phyloP scores from a whole-genome alignment of 2,329 filamentous ascomycete species.

The Diaporthe aspalathi region DNA sequence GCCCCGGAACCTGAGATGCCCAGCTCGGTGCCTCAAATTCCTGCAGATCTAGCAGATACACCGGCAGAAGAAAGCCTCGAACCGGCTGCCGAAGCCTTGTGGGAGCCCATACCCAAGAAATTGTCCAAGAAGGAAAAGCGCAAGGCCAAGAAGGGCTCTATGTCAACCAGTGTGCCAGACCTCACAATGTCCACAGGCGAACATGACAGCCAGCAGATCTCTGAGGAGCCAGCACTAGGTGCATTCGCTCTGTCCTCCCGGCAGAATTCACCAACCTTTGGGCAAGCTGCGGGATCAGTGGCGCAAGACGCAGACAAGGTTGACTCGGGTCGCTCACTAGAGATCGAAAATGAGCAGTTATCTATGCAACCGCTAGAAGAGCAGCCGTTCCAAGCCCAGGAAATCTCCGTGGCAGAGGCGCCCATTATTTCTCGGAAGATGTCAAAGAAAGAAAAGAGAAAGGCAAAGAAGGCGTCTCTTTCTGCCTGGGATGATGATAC shows the following conservation, averaged over 20 bases:
- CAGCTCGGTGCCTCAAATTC: constrained; percentile 32
- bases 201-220: neutral
- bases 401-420: neutral
- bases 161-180: constrained; percentile 23
- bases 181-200: neutral
- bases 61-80: constrained; percentile 15
- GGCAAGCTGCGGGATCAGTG: neutral
- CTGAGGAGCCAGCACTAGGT: neutral
- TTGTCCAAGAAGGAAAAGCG: constrained; percentile 47
- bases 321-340: constrained; percentile 4
- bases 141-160: constrained; percentile 36
- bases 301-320: neutral
- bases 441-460: constrained; percentile 41
- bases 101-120: constrained; percentile 42
- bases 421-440: constrained; percentile 36
- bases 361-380: neutral
- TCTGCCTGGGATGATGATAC: constrained; percentile 35
- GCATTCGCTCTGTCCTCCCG: neutral
- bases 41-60: neutral
- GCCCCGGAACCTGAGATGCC: constrained; percentile 11
- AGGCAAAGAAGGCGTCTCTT: constrained; percentile 48
- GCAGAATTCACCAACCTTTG: neutral
- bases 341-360: neutral
- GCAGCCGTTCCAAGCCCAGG: neutral
- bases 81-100: constrained; percentile 40